phyloP scores from a whole-genome alignment of 352 stramenopile genomes.

The Phytophthora aleatoria region DNA sequence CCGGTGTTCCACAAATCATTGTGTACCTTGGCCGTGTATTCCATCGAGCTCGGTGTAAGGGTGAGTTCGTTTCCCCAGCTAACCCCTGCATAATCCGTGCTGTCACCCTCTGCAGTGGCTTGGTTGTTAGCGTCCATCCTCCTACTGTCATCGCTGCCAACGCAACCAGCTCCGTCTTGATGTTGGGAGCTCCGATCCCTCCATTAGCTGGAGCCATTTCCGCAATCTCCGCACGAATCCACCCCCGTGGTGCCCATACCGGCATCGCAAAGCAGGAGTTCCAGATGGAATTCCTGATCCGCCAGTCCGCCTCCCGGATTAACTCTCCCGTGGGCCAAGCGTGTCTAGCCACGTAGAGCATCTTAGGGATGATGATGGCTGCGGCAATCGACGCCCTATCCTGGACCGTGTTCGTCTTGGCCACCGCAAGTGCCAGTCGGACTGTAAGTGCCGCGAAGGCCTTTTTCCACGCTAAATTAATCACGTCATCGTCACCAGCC shows the following conservation, averaged over 20 bases:
- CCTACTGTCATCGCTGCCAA: neutral
- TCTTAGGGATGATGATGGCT: neutral
- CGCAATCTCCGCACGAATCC: neutral
- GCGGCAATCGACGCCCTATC: conserved; percentile 1
- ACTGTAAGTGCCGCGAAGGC: neutral
- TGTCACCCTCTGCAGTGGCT: no score
- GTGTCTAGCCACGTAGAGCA: neutral
- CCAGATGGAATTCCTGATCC: conserved; percentile 2
- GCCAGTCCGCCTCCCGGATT: neutral
- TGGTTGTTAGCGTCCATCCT: neutral
- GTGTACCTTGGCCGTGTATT: no score
- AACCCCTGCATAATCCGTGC: no score
- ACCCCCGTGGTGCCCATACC: neutral
- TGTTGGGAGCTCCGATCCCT: neutral
- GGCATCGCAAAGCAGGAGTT: neutral
- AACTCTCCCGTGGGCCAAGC: conserved; percentile 2
- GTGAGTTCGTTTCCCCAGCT: no score
- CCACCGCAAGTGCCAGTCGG: neutral
- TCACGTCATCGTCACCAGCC: no score
- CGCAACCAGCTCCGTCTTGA: neutral
- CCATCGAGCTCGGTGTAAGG: no score
- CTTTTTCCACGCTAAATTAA: neutral
- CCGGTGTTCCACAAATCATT: no score
- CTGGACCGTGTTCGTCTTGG: conserved; percentile 1
- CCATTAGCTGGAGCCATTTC: neutral